These are phyloP conservation scores for Leccinum subgranulosum DNA, from an alignment of 768 basidiomycete genomes.

Conservation along the genomic window DNA sequence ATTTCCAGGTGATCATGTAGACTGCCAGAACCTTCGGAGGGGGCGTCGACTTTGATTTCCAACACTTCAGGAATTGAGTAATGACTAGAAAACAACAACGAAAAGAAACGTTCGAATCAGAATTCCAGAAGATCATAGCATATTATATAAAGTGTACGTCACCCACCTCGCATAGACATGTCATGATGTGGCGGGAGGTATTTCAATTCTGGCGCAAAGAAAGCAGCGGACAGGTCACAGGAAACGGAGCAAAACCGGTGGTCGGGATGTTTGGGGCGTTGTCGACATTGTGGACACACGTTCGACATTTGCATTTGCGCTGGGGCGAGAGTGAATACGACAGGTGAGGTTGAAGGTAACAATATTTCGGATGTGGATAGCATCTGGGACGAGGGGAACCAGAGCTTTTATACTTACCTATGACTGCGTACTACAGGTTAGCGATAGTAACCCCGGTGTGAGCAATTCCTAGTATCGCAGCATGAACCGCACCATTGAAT, in stretches of 20 bases:
- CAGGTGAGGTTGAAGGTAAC: background rate
- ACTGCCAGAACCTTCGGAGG: slow-evolving; percentile 15
- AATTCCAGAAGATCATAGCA: background rate
- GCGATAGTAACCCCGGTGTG: too few species aligned
- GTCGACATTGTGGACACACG: slow-evolving; percentile 19
- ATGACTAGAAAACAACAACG: slow-evolving; percentile 7
- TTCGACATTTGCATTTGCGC: background rate
- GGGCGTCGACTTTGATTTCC: background rate
- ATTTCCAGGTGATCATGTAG: slow-evolving; percentile 23
- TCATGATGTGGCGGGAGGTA: slow-evolving; percentile 9
- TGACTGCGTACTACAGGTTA: background rate
- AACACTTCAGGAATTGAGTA: slow-evolving; percentile 5
- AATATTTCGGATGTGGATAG: background rate
- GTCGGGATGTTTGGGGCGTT: slow-evolving; percentile 10
- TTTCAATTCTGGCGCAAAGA: slow-evolving; percentile 16
- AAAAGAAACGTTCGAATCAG: background rate
- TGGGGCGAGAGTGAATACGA: background rate
- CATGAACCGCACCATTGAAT: too few species aligned
- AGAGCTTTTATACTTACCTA: too few species aligned
- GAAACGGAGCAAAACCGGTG: slow-evolving; percentile 19
- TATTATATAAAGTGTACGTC: background rate
- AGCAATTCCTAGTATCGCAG: too few species aligned
- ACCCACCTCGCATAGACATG: slow-evolving; percentile 6
- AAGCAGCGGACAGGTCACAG: slow-evolving; percentile 12
- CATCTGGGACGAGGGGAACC: background rate